phyloP scores from a whole-genome alignment of 805 yeast species.

The Candida pini region DNA sequence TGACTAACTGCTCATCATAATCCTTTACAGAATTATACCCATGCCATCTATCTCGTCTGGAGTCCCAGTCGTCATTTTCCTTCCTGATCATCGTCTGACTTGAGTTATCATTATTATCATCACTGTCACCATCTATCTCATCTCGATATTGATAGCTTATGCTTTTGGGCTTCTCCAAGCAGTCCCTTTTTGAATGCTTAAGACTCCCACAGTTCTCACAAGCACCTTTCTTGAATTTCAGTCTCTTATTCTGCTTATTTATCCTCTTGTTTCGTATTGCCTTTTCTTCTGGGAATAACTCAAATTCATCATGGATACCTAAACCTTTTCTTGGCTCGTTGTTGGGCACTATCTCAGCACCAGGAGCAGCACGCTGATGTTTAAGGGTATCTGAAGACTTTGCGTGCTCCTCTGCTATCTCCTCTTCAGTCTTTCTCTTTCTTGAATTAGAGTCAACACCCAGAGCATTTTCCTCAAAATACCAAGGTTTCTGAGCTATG shows the following conservation, averaged over 20 bases:
- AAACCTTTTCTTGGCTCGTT: conserved; percentile 49
- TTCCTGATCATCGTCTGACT: conserved; percentile 12
- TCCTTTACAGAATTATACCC: conserved; percentile 61
- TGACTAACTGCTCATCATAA: conserved; percentile 44
- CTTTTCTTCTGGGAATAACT: conserved; percentile 14
- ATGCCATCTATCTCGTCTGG: conserved; percentile 76
- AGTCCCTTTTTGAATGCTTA: conserved; percentile 46
- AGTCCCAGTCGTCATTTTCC: conserved; percentile 50
- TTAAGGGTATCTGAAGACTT: conserved; percentile 39
- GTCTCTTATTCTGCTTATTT: conserved; percentile 2
- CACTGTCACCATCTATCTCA: conserved; percentile 21
- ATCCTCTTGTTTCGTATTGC: conserved; percentile 3
- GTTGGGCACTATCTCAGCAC: conserved; percentile 36
- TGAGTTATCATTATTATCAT: conserved; percentile 4
- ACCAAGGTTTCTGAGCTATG: conserved; percentile 38
- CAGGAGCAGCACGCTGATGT: conserved; percentile 49
- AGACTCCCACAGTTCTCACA: conserved; percentile 58
- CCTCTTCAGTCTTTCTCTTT: conserved; percentile 23
- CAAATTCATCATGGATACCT: conserved; percentile 49
- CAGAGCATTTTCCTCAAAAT: conserved; percentile 24
- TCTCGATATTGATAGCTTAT: conserved; percentile 29
- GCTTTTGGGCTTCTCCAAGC: conserved; percentile 52
- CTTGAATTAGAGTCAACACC: conserved; percentile 23
- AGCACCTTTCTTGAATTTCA: conserved; percentile 24
- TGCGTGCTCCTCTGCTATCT: conserved; percentile 13